These are phyloP conservation scores for Cladosporium sp. DNA, from an alignment of 2,329 filamentous ascomycete species.

Conservation along the genomic window DNA sequence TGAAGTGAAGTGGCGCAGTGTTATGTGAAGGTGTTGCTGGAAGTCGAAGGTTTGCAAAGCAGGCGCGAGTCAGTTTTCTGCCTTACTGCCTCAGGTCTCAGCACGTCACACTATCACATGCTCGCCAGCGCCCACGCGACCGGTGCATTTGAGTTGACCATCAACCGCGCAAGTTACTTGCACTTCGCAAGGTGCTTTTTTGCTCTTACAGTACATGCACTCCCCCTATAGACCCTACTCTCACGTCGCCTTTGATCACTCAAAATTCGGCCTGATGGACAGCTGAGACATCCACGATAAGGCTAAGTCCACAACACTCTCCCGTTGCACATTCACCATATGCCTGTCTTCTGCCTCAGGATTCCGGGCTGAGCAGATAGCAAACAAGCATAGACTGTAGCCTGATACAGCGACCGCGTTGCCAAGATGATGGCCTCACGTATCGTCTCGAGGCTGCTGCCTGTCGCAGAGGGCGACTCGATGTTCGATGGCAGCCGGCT, in stretches of 20 bases:
- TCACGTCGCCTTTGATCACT: background rate
- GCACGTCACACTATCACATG: slow-evolving; percentile 10
- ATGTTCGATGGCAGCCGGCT: slow-evolving; percentile 48
- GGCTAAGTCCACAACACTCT: slow-evolving; percentile 11
- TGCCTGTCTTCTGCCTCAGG: slow-evolving; percentile 1
- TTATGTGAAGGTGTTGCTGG: background rate
- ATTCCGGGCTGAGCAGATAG: background rate
- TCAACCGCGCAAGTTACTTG: background rate
- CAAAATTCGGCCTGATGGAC: background rate
- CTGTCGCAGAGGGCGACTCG: slow-evolving; percentile 43
- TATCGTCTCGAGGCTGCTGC: slow-evolving; percentile 54
- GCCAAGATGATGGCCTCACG: slow-evolving; percentile 55
- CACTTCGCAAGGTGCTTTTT: background rate
- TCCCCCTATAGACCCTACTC: background rate
- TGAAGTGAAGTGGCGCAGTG: background rate
- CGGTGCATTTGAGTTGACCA: background rate
- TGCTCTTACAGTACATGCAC: background rate
- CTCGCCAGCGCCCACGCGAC: slow-evolving; percentile 3
- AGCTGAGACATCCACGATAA: slow-evolving; percentile 5
- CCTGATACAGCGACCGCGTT: background rate
- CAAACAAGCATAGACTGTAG: background rate
- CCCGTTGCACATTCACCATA: background rate
- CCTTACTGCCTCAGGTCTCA: background rate
- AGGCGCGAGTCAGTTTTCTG: slow-evolving; percentile 4
- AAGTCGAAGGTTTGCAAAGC: slow-evolving; percentile 4